These are phyloP conservation scores for Gaeumannomyces tritici DNA, from an alignment of 2,329 filamentous ascomycete genomes.

Conservation along the genomic window DNA sequence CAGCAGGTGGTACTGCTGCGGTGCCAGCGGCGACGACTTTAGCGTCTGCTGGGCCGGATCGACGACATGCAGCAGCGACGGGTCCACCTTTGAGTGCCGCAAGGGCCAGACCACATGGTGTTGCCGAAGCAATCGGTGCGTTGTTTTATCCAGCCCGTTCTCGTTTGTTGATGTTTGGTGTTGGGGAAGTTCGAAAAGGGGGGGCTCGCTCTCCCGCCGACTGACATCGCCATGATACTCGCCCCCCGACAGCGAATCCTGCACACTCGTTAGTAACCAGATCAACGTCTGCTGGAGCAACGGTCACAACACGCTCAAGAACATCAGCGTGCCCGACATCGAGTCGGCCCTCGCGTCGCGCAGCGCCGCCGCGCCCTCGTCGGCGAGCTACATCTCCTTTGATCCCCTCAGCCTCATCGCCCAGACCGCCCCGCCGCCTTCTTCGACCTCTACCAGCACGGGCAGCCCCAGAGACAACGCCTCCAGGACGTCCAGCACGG, in stretches of 20 bases:
- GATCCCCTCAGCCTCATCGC: slow-evolving; percentile 7
- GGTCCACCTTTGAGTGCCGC: slow-evolving; percentile 10
- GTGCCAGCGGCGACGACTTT: background rate
- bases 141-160: background rate
- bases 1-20: slow-evolving; percentile 11
- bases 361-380: slow-evolving; percentile 6
- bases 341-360: slow-evolving; percentile 10
- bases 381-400: slow-evolving; percentile 8
- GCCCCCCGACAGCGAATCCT: slow-evolving; percentile 3
- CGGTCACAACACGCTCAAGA: slow-evolving; percentile 8
- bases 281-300: slow-evolving; percentile 13
- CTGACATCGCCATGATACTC: no score
- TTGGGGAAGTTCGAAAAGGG: no score
- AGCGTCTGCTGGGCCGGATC: slow-evolving; percentile 10
- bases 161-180: no score
- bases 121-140: slow-evolving; percentile 7
- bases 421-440: slow-evolving; percentile 3
- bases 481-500: background rate
- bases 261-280: slow-evolving; percentile 7
- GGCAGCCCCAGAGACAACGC: background rate
- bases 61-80: slow-evolving; percentile 7
- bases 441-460: background rate
- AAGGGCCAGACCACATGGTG: slow-evolving; percentile 8
- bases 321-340: slow-evolving; percentile 7
- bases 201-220: no score